phyloP scores from a whole-genome alignment of 192 early-diverging fungal species.

The Mortierella antarctica region DNA sequence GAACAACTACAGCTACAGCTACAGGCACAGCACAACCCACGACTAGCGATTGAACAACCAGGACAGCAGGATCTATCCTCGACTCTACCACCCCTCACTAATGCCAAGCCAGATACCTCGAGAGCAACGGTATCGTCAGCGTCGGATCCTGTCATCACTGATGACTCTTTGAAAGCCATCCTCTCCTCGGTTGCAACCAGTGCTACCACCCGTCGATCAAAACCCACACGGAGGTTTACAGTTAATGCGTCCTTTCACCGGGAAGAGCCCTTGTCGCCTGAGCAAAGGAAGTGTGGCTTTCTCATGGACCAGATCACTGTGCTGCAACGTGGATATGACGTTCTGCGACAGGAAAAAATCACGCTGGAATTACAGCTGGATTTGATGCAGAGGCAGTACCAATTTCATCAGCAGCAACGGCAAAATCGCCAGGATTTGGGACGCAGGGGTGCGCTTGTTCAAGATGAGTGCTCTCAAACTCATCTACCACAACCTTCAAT shows the following conservation, averaged over 20 bases:
- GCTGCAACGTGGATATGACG: slow-evolving; percentile 37
- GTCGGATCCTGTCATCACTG: background rate
- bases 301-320: slow-evolving; percentile 47
- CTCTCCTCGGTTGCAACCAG: slow-evolving; percentile 27
- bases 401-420: slow-evolving; percentile 32
- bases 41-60: background rate
- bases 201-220: slow-evolving; percentile 18
- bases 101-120: too few relatives aligned
- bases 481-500: background rate
- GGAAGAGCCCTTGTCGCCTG: slow-evolving; percentile 14
- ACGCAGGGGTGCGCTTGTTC: slow-evolving; percentile 13
- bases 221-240: slow-evolving; percentile 37
- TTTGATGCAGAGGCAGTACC: slow-evolving; percentile 30
- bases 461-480: background rate
- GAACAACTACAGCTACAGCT: background rate
- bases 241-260: slow-evolving; percentile 15
- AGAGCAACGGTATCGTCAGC: background rate
- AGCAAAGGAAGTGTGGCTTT: slow-evolving; percentile 30
- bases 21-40: slow-evolving; percentile 8
- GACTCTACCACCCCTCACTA: background rate
- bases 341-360: slow-evolving; percentile 37
- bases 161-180: background rate
- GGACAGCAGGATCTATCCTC: background rate
- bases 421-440: slow-evolving; percentile 11
- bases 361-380: slow-evolving; percentile 39